These are phyloP conservation scores for Dissoconium aciculare DNA, from an alignment of 2,329 filamentous ascomycete genomes.

Conservation along the genomic window DNA sequence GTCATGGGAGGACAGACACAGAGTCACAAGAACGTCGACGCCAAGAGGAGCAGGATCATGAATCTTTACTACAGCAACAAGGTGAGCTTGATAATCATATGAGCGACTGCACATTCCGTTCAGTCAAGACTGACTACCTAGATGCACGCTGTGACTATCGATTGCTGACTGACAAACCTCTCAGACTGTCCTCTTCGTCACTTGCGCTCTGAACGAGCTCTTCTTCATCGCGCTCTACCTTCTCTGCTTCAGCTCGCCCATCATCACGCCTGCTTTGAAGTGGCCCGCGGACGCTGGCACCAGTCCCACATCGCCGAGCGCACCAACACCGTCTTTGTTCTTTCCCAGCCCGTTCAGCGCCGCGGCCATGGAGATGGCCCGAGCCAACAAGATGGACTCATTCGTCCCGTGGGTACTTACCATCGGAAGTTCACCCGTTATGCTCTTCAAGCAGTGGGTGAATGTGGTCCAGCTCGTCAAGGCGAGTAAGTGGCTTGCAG, in stretches of 20 bases:
- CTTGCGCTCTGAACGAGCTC: constrained; percentile 80
- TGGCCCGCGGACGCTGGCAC: constrained; percentile 33
- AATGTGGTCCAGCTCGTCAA: constrained; percentile 91
- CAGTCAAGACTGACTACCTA: background rate
- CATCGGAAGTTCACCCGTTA: constrained; percentile 66
- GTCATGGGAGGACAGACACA: constrained; percentile 65
- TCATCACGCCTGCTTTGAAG: constrained; percentile 65
- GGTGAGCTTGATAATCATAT: constrained; percentile 41
- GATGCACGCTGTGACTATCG: background rate
- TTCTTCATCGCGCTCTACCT: constrained; percentile 99
- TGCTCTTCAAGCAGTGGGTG: constrained; percentile 83
- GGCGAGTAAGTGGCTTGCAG: constrained; percentile 79
- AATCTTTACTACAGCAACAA: constrained; percentile 97
- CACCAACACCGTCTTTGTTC: constrained; percentile 49
- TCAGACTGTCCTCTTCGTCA: constrained; percentile 77
- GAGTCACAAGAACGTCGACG: constrained; percentile 90
- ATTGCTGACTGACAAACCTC: background rate
- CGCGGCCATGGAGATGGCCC: constrained; percentile 77
- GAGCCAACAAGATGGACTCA: constrained; percentile 63
- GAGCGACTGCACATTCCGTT: background rate
- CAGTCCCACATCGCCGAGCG: constrained; percentile 28
- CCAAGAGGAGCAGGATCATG: constrained; percentile 72
- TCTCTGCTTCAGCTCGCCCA: constrained; percentile 85
- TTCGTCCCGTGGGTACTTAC: constrained; percentile 64
- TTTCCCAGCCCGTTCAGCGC: constrained; percentile 86